Conservation (phyloP, 208 protist genomes). For the Trypanosoma brucei region DNA sequence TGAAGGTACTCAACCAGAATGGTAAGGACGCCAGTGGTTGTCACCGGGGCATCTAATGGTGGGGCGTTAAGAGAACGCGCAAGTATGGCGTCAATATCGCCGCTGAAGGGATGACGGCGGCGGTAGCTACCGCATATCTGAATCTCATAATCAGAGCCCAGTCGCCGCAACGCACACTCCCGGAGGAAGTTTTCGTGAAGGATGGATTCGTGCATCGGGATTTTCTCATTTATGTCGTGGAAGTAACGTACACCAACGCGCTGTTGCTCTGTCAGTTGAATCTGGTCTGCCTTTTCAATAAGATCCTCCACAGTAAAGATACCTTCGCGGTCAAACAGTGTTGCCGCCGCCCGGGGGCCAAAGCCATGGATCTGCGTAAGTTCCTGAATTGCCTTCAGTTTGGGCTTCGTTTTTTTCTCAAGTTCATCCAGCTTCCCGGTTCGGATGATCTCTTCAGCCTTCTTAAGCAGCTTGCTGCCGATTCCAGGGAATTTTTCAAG, state of each 20-base stretch:
- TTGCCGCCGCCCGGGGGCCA: conserved; percentile 71
- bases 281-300: conserved; percentile 70
- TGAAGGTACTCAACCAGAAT: conserved; percentile 62
- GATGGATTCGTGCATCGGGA: conserved; percentile 88
- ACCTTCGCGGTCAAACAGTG: conserved; percentile 84
- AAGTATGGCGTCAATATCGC: conserved; percentile 85
- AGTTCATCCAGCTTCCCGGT: conserved; percentile 87
- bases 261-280: conserved; percentile 74
- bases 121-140: conserved; percentile 88
- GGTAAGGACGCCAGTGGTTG: conserved; percentile 62
- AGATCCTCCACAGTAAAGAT: conserved; percentile 90
- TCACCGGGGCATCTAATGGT: conserved; percentile 58
- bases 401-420: conserved; percentile 87
- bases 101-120: conserved; percentile 77
- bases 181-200: conserved; percentile 78
- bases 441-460: conserved; percentile 86
- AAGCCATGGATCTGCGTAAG: conserved; percentile 87
- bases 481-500: conserved; percentile 72
- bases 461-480: conserved; percentile 79
- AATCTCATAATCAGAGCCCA: conserved; percentile 71
- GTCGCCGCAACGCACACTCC: conserved; percentile 47
- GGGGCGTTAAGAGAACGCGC: conserved; percentile 58
- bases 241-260: conserved; percentile 88
- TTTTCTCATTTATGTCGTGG: conserved; percentile 89
- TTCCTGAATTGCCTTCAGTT: conserved; percentile 86